phyloP scores from a whole-genome alignment of 108 stramenopile species.

The Stephanodiscus triporus region DNA sequence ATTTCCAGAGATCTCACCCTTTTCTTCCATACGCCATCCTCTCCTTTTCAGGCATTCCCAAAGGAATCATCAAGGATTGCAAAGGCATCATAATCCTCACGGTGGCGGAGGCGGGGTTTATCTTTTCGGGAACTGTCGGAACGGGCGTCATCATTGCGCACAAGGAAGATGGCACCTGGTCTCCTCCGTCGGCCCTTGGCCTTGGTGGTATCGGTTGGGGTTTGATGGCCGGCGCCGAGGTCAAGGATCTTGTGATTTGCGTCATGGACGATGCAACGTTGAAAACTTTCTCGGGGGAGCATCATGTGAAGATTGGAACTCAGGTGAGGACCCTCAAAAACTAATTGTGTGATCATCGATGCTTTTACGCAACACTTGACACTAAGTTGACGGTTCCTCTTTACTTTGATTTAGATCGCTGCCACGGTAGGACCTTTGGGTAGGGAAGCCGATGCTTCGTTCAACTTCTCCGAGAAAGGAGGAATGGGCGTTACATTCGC shows the following conservation, averaged over 20 bases:
- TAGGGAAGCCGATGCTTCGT: slow-evolving; percentile 34
- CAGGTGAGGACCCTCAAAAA: slow-evolving; percentile 21
- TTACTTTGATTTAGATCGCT: slow-evolving; percentile 12
- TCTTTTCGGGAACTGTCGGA: slow-evolving; percentile 71
- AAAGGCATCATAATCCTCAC: slow-evolving; percentile 68
- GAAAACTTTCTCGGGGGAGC: slow-evolving; percentile 33
- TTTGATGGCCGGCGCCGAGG: slow-evolving; percentile 64
- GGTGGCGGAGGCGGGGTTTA: slow-evolving; percentile 77
- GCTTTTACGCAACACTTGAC: background rate
- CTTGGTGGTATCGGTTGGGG: slow-evolving; percentile 63
- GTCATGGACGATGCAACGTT: slow-evolving; percentile 39
- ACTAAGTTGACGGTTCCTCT: background rate
- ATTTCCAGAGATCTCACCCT: background rate
- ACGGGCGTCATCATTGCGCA: slow-evolving; percentile 72
- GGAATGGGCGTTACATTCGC: slow-evolving; percentile 36
- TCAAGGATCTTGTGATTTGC: slow-evolving; percentile 72
- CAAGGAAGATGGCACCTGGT: slow-evolving; percentile 59
- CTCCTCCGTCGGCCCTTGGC: slow-evolving; percentile 73
- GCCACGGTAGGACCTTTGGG: slow-evolving; percentile 47
- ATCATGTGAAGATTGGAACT: slow-evolving; percentile 44
- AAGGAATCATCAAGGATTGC: slow-evolving; percentile 57
- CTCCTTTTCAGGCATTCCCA: slow-evolving; percentile 47
- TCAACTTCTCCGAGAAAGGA: slow-evolving; percentile 29
- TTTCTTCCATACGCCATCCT: background rate
- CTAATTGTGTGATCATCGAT: background rate